phyloP scores from a whole-genome alignment of 2,329 filamentous ascomycete species.

The Colletotrichum chlorophyti region DNA sequence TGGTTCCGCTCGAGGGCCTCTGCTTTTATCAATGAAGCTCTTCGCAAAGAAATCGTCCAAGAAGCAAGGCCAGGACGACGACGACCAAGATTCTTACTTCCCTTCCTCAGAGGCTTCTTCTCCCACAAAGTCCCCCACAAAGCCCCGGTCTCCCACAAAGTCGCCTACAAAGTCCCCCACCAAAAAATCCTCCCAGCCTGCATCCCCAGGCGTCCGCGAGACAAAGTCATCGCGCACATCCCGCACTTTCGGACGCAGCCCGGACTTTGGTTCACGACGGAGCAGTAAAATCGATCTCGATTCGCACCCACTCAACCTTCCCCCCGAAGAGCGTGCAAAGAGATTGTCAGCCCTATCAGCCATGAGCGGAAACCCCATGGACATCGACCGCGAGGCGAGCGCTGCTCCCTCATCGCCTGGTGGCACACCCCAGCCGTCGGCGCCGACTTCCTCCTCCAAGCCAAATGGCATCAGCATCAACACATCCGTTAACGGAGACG shows the following conservation, averaged over 20 bases:
- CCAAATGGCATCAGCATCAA: constrained; percentile 55
- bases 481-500: constrained; percentile 49
- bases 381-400: constrained; percentile 73
- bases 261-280: constrained; percentile 53
- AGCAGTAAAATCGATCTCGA: constrained; percentile 68
- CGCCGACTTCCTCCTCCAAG: constrained; percentile 56
- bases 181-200: constrained; percentile 43
- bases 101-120: constrained; percentile 43
- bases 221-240: constrained; percentile 50
- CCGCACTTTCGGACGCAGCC: constrained; percentile 54
- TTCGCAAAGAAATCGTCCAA: constrained; percentile 55
- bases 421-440: constrained; percentile 46
- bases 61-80: constrained; percentile 45
- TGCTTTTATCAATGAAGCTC: constrained; percentile 55
- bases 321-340: constrained; percentile 80
- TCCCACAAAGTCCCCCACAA: constrained; percentile 34
- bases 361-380: constrained; percentile 74
- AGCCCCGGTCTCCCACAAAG: constrained; percentile 36
- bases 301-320: constrained; percentile 88
- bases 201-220: constrained; percentile 34
- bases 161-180: constrained; percentile 39
- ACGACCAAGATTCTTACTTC: constrained; percentile 36
- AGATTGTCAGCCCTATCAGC: constrained; percentile 69
- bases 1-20: constrained; percentile 25
- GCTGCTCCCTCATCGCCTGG: constrained; percentile 60